Evolutionary conservation across 139 green algal species (phyloP).

Genomic region (Chlorella ohadii): DNA sequence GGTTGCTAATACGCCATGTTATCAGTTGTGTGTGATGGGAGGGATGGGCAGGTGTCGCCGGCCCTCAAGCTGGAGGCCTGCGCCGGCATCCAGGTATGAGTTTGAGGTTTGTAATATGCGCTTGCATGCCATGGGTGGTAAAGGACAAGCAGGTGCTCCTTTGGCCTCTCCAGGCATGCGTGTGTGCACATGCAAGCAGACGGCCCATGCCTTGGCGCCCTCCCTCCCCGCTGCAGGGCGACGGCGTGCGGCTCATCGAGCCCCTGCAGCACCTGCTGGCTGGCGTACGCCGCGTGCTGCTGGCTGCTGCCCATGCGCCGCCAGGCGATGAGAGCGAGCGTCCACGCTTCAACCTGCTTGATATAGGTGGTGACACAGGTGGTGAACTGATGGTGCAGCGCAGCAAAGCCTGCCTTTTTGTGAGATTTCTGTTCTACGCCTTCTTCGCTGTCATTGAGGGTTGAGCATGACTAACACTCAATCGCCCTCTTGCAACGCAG

Average conservation of each 20-base stretch:
- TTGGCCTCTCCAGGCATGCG: too few relatives aligned
- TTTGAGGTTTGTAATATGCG: too few relatives aligned
- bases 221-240: constrained; percentile 7
- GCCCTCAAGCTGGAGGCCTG: constrained; percentile 51
- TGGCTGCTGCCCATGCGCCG: neutral
- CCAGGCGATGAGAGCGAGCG: neutral
- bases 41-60: constrained; percentile 34
- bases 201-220: neutral
- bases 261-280: constrained; percentile 57
- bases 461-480: too few relatives aligned
- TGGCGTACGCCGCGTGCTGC: constrained; percentile 36
- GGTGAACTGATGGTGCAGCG: too few relatives aligned
- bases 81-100: too few relatives aligned
- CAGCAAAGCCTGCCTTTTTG: too few relatives aligned
- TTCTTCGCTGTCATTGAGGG: neutral
- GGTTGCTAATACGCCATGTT: too few relatives aligned
- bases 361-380: constrained; percentile 2
- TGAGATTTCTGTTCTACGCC: neutral
- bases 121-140: too few relatives aligned
- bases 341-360: neutral
- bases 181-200: too few relatives aligned
- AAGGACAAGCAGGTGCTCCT: too few relatives aligned
- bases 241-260: constrained; percentile 46
- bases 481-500: neutral
- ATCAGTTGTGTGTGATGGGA: too few relatives aligned